Base-by-base conservation (phyloP, 805 yeast genomes). In the Torulaspora delbrueckii region DNA sequence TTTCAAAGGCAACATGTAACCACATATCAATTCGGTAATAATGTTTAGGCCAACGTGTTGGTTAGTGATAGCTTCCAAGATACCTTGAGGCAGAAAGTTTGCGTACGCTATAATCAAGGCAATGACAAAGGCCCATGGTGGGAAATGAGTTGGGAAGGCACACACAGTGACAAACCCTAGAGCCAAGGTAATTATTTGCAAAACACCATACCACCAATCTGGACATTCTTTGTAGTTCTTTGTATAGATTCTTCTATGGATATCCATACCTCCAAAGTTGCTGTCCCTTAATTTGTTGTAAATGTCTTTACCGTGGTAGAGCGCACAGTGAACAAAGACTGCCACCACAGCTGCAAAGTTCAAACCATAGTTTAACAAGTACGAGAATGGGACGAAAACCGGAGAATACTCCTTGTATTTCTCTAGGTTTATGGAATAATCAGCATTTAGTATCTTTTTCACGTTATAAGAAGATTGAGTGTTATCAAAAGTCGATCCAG, bases 281-380 rank as follows among this genome's bases (percentile, higher is more conserved):
- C 46, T 57, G 49, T 71, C 68, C 38, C 57, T 57, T 2, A 76
- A 64, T 40, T 65, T 68, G n/a, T 59, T 62, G 66, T 71, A 62
- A 55, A 83, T 73, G 48, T 79, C 80, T 37, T 62, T 67, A 43
- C 82, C 77, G 56, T 81, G 83, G 67, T 77, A 82, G 23, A 81
- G 66, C 8, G 63, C 63, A 16, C 81, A 74, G 58, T 83, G 85
- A 13, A 75, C 70, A 43, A 84, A 67, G 5, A 82, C 76, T 3
- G 86, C 78, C 25, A 79, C 69, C 44, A 82, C 76, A 5, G 86
- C 75, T 1, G 86, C 89, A 66, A 81, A 77, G 40, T 72, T 74
- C 63, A 68, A 71, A 53, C 82, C 83, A 58, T 79, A 79, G 5
- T 75, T 67, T 35, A 79, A 58, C 32, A 80, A 71, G 53, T 76